phyloP scores from a whole-genome alignment of 768 basidiomycete genomes.

The Butyriboletus loyo region DNA sequence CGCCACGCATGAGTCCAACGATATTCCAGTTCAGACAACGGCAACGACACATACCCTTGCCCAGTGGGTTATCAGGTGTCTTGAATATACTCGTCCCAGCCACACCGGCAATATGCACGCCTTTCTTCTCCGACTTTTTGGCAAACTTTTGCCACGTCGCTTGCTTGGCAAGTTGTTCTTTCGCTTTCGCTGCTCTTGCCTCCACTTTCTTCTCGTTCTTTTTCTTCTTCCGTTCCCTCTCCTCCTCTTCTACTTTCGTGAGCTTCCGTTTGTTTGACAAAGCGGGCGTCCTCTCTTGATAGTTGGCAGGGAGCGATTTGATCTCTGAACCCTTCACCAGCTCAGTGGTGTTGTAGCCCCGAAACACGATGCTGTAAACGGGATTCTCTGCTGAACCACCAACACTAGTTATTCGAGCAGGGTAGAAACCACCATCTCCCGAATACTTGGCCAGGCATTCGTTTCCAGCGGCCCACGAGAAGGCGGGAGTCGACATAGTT shows the following conservation, averaged over 20 bases:
- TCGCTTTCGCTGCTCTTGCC: constrained; percentile 77
- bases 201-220: constrained; percentile 94
- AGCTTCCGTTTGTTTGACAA: constrained; percentile 71
- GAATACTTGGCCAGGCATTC: constrained; percentile 87
- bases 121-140: constrained; percentile 92
- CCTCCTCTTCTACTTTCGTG: constrained; percentile 78
- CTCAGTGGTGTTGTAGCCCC: constrained; percentile 90
- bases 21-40: not conserved
- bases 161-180: constrained; percentile 83
- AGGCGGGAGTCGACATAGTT: constrained; percentile 44
- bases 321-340: constrained; percentile 70
- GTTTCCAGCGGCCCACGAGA: constrained; percentile 76
- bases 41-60: constrained; percentile 59
- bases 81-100: constrained; percentile 91
- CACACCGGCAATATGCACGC: constrained; percentile 84
- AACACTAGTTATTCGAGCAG: constrained; percentile 82
- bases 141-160: constrained; percentile 93
- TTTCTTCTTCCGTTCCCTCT: constrained; percentile 87
- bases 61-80: constrained; percentile 88
- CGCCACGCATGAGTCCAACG: constrained; percentile 13
- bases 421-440: constrained; percentile 81
- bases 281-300: constrained; percentile 39
- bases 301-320: constrained; percentile 62
- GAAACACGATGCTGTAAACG: constrained; percentile 88
- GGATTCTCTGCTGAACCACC: constrained; percentile 80